Conservation (phyloP, 805 yeast species). For the Suhomyces tanzawaensis region DNA sequence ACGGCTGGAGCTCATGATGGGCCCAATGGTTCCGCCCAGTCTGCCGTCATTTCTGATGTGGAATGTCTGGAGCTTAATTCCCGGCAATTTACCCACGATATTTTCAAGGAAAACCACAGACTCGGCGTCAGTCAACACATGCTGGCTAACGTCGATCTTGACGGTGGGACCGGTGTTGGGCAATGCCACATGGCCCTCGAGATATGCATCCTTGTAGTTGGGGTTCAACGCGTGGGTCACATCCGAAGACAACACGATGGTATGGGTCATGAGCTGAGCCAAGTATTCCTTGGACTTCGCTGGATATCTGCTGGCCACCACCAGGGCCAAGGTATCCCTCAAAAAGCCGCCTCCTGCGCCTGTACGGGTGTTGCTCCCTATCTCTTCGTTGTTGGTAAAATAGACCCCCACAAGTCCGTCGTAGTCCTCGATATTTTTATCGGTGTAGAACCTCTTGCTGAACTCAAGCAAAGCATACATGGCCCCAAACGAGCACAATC, state of each 20-base stretch:
- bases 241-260: slow-evolving; percentile 39
- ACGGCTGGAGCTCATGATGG: slow-evolving; percentile 33
- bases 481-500: slow-evolving; percentile 40
- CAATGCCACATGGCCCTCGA: slow-evolving; percentile 33
- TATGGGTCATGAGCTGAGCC: slow-evolving; percentile 8
- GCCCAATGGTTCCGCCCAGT: slow-evolving; percentile 45
- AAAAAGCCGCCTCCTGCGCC: slow-evolving; percentile 40
- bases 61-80: slow-evolving; percentile 32
- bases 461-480: slow-evolving; percentile 30
- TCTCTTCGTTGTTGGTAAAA: slow-evolving; percentile 42
- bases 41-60: slow-evolving; percentile 41
- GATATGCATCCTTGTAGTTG: slow-evolving; percentile 32
- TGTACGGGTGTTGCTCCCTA: slow-evolving; percentile 38
- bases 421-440: slow-evolving; percentile 16
- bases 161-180: slow-evolving; percentile 39
- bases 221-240: slow-evolving; percentile 45
- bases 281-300: slow-evolving; percentile 5
- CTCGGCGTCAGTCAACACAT: slow-evolving; percentile 35
- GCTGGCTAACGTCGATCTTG: slow-evolving; percentile 37
- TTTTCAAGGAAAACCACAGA: slow-evolving; percentile 25
- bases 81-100: slow-evolving; percentile 22
- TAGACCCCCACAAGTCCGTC: slow-evolving; percentile 31
- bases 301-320: slow-evolving; percentile 8
- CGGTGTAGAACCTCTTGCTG: slow-evolving; percentile 12
- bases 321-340: slow-evolving; percentile 17